These are phyloP conservation scores for Podila epigama DNA, from an alignment of 192 early-diverging fungal species.

Conservation along the genomic window DNA sequence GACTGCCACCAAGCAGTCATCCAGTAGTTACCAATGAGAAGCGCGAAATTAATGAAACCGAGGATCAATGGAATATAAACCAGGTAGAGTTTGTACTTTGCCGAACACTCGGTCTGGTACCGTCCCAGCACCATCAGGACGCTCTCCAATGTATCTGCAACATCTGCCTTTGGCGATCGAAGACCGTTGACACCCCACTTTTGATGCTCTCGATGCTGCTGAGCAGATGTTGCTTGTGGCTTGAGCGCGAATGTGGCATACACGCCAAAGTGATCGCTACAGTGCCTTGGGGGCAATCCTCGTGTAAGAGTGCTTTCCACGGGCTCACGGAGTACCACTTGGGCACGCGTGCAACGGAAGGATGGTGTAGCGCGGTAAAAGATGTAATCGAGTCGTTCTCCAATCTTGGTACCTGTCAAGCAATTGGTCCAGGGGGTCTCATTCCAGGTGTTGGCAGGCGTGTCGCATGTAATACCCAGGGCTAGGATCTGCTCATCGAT, in stretches of 20 bases:
- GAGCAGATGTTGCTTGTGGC: not conserved
- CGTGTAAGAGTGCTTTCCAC: not conserved
- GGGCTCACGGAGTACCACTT: slow-evolving; percentile 16
- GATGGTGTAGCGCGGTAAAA: slow-evolving; percentile 48
- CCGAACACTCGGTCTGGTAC: not conserved
- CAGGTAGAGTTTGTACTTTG: not conserved
- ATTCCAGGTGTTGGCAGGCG: slow-evolving; percentile 57
- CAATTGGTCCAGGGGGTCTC: slow-evolving; percentile 16
- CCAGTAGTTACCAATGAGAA: not conserved
- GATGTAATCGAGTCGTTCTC: slow-evolving; percentile 60
- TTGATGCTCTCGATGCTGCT: no score
- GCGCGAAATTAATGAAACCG: not conserved
- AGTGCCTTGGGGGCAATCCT: not conserved
- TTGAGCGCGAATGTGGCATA: slow-evolving; percentile 12
- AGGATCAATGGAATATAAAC: not conserved
- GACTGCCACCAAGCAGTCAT: not conserved
- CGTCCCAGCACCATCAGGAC: slow-evolving; percentile 8
- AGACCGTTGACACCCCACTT: not conserved
- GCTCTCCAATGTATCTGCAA: slow-evolving; percentile 6
- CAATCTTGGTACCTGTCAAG: slow-evolving; percentile 22
- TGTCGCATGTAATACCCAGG: slow-evolving; percentile 60
- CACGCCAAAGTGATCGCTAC: slow-evolving; percentile 36
- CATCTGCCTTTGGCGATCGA: not conserved
- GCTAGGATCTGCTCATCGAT: slow-evolving; percentile 17
- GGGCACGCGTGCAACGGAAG: slow-evolving; percentile 23